Evolutionary conservation across 139 green algal species (phyloP), one percentile per base, ranked within the genome.

Genomic region (Nannochloris sp.): DNA sequence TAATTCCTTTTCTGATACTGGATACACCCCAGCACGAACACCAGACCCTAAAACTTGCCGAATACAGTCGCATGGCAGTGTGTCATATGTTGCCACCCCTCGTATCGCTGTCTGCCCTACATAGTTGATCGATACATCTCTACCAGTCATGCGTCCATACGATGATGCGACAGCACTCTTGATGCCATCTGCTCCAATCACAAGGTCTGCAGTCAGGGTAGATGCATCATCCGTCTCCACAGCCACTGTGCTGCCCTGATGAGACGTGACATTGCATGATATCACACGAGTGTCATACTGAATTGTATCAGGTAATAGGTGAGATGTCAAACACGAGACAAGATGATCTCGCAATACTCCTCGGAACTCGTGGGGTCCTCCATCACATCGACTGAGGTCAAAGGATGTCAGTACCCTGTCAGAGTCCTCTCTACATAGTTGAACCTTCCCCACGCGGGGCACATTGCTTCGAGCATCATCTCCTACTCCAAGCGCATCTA

Each of bases 281-380:
- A 11, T 40, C 5, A 86, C 79, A 2, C 4, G 36, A 18, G 10
- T 53, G 27, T 54, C 60, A 29, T 78, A 86, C 3, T 67, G 49
- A 10, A 90, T 29, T 12, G 21, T 69, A 36, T 55, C 67, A 0
- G 12, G 2, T 21, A 71, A 68, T 40, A 90, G 70, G 19, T 43
- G 34, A 40, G 34, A 40, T 40, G 7, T 9, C 9, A 40, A 40
- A 9, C 8, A 11, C 34, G 34, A 40, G 55, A 88, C 64, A 43
- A 89, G 66, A 24, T 40, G 46, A 0, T 55, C 57, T 6, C 83
- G 65, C 15, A 61, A 67, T 44, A 93, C 76, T 5, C 81, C 83
- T 3, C 86, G 68, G 64, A 89, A 87, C 62, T 93, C 86, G 67
- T 85, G 76, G 6, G 74, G 75, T 1, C 70, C 86, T 14, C 75